These are phyloP conservation scores for Colletotrichum theobromicola DNA, from an alignment of 2,329 filamentous ascomycete species.

Conservation along the genomic window DNA sequence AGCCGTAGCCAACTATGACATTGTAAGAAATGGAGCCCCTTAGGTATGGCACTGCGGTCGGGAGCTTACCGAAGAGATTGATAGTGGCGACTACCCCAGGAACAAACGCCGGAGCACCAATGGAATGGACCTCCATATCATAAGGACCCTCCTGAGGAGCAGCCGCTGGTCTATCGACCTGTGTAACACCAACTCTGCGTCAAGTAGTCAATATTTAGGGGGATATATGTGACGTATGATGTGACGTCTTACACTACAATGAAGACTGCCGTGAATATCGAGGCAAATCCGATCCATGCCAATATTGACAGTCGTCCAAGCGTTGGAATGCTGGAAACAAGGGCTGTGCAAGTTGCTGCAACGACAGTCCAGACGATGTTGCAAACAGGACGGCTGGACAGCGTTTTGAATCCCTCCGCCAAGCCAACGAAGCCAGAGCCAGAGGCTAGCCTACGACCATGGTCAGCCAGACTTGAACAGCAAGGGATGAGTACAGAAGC, in stretches of 20 bases:
- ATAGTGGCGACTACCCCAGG: slow-evolving; percentile 27
- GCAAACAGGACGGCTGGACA: slow-evolving; percentile 18
- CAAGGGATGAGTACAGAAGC: background rate
- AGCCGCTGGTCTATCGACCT: slow-evolving; percentile 24
- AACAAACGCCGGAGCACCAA: slow-evolving; percentile 26
- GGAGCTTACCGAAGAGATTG: slow-evolving; percentile 30
- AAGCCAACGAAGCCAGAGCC: background rate
- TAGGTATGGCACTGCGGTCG: background rate
- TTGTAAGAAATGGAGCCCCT: background rate
- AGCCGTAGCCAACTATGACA: background rate
- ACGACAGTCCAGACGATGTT: slow-evolving; percentile 27
- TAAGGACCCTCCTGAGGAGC: slow-evolving; percentile 26
- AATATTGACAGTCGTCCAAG: slow-evolving; percentile 33
- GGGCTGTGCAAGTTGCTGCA: slow-evolving; percentile 26
- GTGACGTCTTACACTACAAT: slow-evolving; percentile 29
- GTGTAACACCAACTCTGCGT: slow-evolving; percentile 27
- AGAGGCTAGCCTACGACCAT: background rate
- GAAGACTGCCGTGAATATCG: slow-evolving; percentile 50
- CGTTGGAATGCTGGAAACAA: slow-evolving; percentile 20
- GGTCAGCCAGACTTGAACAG: background rate
- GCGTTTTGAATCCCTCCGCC: background rate
- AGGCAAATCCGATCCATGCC: slow-evolving; percentile 64
- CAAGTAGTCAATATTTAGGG: background rate
- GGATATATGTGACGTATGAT: background rate
- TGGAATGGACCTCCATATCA: slow-evolving; percentile 24